phyloP scores from a whole-genome alignment of 306 rosid species.

The Castanopsis chinensis region DNA sequence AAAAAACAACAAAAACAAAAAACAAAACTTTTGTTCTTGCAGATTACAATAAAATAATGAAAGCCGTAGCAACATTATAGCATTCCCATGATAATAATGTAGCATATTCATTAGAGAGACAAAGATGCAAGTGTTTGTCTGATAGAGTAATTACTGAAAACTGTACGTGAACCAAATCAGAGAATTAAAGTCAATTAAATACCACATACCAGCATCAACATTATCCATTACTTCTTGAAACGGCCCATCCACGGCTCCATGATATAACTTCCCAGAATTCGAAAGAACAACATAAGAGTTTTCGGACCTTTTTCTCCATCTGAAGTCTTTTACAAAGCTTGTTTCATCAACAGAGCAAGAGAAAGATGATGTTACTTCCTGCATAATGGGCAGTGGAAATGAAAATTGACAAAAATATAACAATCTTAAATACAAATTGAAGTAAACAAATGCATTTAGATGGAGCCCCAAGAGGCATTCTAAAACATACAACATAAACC shows the following conservation, averaged over 20 bases:
- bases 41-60: background rate
- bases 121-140: background rate
- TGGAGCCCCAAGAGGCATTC: background rate
- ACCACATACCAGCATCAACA: conserved; percentile 80
- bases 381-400: conserved; percentile 28
- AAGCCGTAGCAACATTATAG: background rate
- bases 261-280: conserved; percentile 48
- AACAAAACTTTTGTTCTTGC: background rate
- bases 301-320: conserved; percentile 58
- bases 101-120: background rate
- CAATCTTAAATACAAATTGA: background rate
- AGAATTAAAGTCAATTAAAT: background rate
- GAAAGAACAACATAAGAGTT: conserved; percentile 64
- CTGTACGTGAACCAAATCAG: background rate
- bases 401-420: background rate
- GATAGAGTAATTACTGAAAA: conserved; percentile 4
- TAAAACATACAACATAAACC: too few species aligned
- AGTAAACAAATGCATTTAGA: background rate
- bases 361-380: conserved; percentile 53
- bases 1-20: background rate
- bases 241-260: conserved; percentile 47
- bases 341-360: conserved; percentile 51
- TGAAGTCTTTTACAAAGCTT: conserved; percentile 60
- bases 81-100: background rate
- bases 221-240: conserved; percentile 48